phyloP scores from a whole-genome alignment of 495 filamentous ascomycete genomes.

The Penicillium maclennaniae region DNA sequence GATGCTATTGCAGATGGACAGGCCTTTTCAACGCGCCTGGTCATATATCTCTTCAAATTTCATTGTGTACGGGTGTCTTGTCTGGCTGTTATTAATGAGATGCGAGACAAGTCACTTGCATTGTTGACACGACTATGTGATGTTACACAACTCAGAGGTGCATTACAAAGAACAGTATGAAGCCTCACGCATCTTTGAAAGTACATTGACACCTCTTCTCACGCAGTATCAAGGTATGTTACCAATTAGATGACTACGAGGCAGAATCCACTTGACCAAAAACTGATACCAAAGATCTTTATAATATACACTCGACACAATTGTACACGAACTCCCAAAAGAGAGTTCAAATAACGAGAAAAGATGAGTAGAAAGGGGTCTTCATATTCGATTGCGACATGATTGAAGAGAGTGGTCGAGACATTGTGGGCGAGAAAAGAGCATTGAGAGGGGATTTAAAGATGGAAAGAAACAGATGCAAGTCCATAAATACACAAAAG shows the following conservation, averaged over 20 bases:
- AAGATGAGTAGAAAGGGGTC: conserved; percentile 5
- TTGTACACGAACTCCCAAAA: background rate
- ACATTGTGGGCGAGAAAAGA: conserved; percentile 13
- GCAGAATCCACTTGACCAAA: background rate
- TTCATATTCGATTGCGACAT: conserved; percentile 19
- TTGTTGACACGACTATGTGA: background rate
- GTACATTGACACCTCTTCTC: background rate
- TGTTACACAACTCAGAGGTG: background rate
- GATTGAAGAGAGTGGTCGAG: conserved; percentile 12
- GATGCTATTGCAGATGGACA: background rate
- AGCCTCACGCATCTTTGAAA: background rate
- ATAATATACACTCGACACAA: conserved; percentile 10
- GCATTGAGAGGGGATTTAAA: conserved; percentile 22
- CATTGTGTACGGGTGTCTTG: background rate
- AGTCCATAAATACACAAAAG: conserved; percentile 40
- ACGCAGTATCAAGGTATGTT: background rate
- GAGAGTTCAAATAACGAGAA: background rate
- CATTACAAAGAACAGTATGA: background rate
- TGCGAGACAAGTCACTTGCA: background rate
- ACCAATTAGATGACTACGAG: background rate
- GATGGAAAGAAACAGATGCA: conserved; percentile 24
- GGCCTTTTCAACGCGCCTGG: background rate
- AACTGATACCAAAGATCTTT: conserved; percentile 1
- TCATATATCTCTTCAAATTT: background rate
- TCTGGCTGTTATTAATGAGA: background rate